Percentiles rank a stretch among this genome's conserved stretches.
Evolutionary conservation across 176 grass and related monocot genomes (phyloP).

Genomic region (Aegilops tauschii): DNA sequence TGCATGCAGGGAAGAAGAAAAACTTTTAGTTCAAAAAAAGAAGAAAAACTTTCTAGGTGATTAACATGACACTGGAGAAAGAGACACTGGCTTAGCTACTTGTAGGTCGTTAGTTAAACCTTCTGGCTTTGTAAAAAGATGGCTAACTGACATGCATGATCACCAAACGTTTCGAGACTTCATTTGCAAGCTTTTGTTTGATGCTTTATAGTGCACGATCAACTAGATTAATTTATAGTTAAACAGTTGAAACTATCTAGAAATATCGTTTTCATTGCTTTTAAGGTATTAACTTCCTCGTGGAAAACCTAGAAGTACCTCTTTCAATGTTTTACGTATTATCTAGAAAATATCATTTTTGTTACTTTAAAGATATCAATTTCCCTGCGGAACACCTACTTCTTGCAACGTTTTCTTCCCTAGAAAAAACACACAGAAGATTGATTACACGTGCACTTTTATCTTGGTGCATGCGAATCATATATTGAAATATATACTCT

Average conservation of each 20-base stretch:
- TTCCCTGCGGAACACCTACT: too few species aligned
- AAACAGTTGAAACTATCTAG: background rate
- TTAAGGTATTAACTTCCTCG: slow-evolving; percentile 14
- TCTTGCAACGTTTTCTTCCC: too few species aligned
- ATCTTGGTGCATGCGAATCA: background rate
- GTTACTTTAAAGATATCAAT: too few species aligned
- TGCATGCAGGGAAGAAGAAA: background rate
- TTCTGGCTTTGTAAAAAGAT: slow-evolving; percentile 7
- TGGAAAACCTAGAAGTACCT: background rate
- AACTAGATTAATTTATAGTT: background rate
- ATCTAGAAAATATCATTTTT: background rate
- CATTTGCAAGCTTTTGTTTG: slow-evolving; percentile 16
- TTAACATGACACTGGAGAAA: slow-evolving; percentile 6
- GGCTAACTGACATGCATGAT: slow-evolving; percentile 24
- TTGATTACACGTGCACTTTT: background rate
- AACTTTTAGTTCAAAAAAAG: too few species aligned
- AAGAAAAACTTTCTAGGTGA: background rate
- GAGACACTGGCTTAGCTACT: background rate
- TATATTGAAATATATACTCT: background rate
- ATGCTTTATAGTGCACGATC: background rate
- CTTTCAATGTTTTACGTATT: background rate
- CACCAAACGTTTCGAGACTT: slow-evolving; percentile 36
- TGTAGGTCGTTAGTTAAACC: background rate
- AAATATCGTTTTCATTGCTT: slow-evolving; percentile 5
- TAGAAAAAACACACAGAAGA: background rate